A percentile compares a stretch with the other conserved stretches of the same genome.
Evolutionary conservation across 305 asterid genomes (phyloP).

Genomic region (Striga hermonthica): DNA sequence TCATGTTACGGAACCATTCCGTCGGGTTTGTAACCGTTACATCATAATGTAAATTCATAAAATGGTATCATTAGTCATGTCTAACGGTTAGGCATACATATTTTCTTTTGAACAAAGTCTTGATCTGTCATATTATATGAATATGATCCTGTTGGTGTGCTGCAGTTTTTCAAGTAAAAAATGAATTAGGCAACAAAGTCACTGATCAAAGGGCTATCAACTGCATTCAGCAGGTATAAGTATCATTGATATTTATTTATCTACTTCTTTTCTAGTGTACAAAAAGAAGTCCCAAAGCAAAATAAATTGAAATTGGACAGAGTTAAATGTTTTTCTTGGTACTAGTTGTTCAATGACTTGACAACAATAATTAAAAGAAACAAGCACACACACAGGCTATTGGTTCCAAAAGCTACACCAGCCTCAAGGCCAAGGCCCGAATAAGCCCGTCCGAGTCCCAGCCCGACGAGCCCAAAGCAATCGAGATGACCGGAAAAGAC

Average conservation of each 20-base stretch:
- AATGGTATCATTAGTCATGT: too few relatives aligned
- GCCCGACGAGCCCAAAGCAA: slow-evolving; percentile 46
- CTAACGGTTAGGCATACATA: not conserved
- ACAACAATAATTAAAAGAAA: not conserved
- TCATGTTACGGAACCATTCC: too few relatives aligned
- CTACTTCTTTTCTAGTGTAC: too few relatives aligned
- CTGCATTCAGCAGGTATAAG: slow-evolving; percentile 59
- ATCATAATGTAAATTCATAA: too few relatives aligned
- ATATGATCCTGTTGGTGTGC: slow-evolving; percentile 5
- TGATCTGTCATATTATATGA: not conserved
- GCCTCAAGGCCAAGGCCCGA: slow-evolving; percentile 31
- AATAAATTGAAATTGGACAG: too few relatives aligned
- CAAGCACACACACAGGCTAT: slow-evolving; percentile 37
- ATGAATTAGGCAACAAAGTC: slow-evolving; percentile 58
- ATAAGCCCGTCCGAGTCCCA: slow-evolving; percentile 24
- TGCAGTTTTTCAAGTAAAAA: slow-evolving; percentile 77
- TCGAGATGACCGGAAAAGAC: slow-evolving; percentile 76
- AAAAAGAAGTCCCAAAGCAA: too few relatives aligned
- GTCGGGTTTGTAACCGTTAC: too few relatives aligned
- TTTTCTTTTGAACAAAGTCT: not conserved
- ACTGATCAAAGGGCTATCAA: slow-evolving; percentile 60
- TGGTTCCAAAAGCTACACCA: slow-evolving; percentile 32
- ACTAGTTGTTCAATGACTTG: slow-evolving; percentile 1
- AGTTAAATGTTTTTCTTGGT: too few relatives aligned
- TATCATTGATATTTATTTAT: not conserved